phyloP scores from a whole-genome alignment of 805 yeast species.

The Debaryomyces tyrocola region DNA sequence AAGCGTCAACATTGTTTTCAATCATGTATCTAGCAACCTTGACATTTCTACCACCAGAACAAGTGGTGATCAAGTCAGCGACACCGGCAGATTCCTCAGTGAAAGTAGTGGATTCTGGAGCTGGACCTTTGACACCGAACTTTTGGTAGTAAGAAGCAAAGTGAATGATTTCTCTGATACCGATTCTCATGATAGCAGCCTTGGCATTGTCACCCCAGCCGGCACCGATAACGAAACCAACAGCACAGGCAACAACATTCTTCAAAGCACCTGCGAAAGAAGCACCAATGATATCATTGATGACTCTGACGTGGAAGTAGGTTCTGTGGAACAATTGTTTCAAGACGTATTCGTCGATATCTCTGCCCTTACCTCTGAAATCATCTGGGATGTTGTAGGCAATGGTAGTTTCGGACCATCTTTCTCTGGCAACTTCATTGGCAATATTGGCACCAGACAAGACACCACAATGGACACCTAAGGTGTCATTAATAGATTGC shows the following conservation, averaged over 20 bases:
- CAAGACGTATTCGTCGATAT: conserved; percentile 39
- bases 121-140: conserved; percentile 50
- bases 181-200: conserved; percentile 49
- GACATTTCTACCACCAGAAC: conserved; percentile 49
- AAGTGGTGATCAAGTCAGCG: conserved; percentile 48
- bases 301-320: conserved; percentile 47
- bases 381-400: conserved; percentile 42
- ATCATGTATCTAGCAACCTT: conserved; percentile 48
- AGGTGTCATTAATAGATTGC: conserved; percentile 42
- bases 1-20: conserved; percentile 39
- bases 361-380: conserved; percentile 41
- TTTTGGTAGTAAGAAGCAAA: conserved; percentile 42
- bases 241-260: conserved; percentile 47
- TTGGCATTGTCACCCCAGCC: conserved; percentile 54
- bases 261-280: conserved; percentile 49
- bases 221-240: conserved; percentile 47
- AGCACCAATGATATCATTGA: conserved; percentile 46
- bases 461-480: conserved; percentile 46
- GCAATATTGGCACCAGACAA: conserved; percentile 51
- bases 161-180: conserved; percentile 42
- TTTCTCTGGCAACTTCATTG: conserved; percentile 45
- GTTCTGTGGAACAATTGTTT: conserved; percentile 47
- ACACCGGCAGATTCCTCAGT: conserved; percentile 48
- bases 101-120: conserved; percentile 41
- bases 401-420: conserved; percentile 49